Evolutionary conservation across 2,329 filamentous ascomycete genomes (phyloP).

Genomic region (Calonectria honghensis): DNA sequence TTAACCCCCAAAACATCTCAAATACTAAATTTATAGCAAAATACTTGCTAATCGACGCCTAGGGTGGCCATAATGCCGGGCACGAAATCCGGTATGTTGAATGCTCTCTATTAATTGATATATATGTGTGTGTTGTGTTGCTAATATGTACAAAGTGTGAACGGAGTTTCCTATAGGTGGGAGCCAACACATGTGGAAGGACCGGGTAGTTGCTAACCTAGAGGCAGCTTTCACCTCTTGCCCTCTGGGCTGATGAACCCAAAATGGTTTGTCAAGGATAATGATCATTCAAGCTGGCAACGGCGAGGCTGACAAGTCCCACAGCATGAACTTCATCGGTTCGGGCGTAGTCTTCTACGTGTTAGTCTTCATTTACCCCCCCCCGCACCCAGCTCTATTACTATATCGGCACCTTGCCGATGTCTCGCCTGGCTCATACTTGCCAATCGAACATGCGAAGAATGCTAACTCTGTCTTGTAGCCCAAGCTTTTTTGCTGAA

Average conservation of each 20-base stretch:
- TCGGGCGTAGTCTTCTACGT: conserved; percentile 81
- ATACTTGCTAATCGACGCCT: conserved; percentile 48
- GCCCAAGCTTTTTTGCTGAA: conserved; percentile 65
- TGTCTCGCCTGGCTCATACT: conserved; percentile 48
- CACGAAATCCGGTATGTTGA: conserved; percentile 43
- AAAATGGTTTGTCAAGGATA: conserved; percentile 61
- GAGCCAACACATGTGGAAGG: conserved; percentile 41
- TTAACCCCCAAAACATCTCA: conserved; percentile 35
- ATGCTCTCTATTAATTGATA: conserved; percentile 5
- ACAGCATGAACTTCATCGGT: conserved; percentile 81
- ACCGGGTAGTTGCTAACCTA: conserved; percentile 47
- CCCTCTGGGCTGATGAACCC: conserved; percentile 84
- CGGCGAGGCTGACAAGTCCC: conserved; percentile 52
- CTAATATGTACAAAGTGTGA: conserved; percentile 47
- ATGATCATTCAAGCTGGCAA: conserved; percentile 41
- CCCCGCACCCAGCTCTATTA: conserved; percentile 26
- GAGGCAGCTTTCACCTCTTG: conserved; percentile 75
- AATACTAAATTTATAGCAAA: conserved; percentile 43
- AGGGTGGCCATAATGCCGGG: conserved; percentile 56
- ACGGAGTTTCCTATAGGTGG: conserved; percentile 62
- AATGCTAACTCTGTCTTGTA: conserved; percentile 51
- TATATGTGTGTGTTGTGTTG: conserved; percentile 25
- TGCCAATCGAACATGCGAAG: conserved; percentile 46
- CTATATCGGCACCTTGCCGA: not conserved
- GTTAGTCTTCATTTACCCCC: conserved; percentile 50